phyloP scores from a whole-genome alignment of 1,284 basidiomycete genomes.

The Ceraceosorus guamensis region DNA sequence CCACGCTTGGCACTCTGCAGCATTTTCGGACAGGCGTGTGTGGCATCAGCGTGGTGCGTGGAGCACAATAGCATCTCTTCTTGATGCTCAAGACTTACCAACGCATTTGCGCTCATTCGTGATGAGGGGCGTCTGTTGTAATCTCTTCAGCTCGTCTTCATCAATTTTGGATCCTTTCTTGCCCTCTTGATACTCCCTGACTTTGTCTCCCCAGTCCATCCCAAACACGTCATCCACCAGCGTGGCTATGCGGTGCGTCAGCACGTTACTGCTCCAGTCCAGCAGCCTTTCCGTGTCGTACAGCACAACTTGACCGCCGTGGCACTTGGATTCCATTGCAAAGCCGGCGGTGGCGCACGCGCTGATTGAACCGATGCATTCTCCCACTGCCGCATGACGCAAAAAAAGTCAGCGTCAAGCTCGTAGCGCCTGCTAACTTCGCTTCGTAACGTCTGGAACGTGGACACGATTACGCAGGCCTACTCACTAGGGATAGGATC shows the following conservation, averaged over 20 bases:
- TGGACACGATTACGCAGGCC: neutral
- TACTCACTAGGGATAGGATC: slow-evolving; percentile 57
- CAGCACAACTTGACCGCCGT: slow-evolving; percentile 72
- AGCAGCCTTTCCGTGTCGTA: slow-evolving; percentile 80
- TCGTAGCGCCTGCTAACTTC: neutral
- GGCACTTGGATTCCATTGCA: slow-evolving; percentile 56
- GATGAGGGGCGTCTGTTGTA: neutral
- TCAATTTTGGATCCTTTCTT: neutral
- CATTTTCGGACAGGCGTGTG: too few species aligned
- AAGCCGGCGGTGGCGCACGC: slow-evolving; percentile 45
- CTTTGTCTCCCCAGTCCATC: slow-evolving; percentile 61
- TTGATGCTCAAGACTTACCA: neutral
- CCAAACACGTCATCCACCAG: slow-evolving; percentile 67
- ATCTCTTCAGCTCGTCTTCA: neutral
- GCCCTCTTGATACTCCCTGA: neutral
- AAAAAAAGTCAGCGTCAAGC: too few species aligned
- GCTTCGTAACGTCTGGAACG: neutral
- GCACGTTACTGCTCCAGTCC: slow-evolving; percentile 72
- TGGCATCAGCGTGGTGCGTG: too few species aligned
- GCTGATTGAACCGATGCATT: slow-evolving; percentile 37
- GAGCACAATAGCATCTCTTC: too few species aligned
- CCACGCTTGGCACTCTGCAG: too few species aligned
- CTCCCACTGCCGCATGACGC: slow-evolving; percentile 17
- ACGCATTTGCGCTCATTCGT: neutral
- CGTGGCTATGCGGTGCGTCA: slow-evolving; percentile 68